Conservation (phyloP, 2,329 filamentous ascomycete species). For the Proliferodiscus dingleyae region DNA sequence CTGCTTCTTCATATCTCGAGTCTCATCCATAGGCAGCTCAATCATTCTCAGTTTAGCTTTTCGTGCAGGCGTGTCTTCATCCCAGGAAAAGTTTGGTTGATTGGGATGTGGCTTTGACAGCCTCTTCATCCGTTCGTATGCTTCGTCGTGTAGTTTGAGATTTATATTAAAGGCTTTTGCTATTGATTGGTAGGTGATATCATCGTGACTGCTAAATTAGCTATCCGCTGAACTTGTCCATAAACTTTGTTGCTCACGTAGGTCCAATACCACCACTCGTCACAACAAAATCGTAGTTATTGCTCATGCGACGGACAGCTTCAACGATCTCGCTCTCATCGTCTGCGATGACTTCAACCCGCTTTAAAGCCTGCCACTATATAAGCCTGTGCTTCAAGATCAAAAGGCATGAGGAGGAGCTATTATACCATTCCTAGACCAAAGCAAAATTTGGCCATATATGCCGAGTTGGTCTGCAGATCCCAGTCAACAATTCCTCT, state of each 20-base stretch:
- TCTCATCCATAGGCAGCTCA: constrained; percentile 71
- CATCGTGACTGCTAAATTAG: constrained; percentile 68
- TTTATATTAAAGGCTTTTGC: constrained; percentile 80
- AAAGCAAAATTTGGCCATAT: constrained; percentile 62
- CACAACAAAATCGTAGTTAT: constrained; percentile 87
- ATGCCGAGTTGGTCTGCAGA: constrained; percentile 57
- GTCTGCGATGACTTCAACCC: constrained; percentile 89
- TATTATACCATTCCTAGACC: constrained; percentile 52
- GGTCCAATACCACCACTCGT: constrained; percentile 95
- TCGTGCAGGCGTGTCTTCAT: constrained; percentile 70
- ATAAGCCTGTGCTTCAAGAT: constrained; percentile 47
- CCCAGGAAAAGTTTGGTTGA: constrained; percentile 77
- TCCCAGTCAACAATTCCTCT: constrained; percentile 18
- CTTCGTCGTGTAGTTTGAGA: constrained; percentile 70
- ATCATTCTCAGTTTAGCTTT: constrained; percentile 89
- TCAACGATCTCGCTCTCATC: constrained; percentile 89
- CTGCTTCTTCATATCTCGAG: constrained; percentile 61
- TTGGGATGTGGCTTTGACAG: constrained; percentile 69
- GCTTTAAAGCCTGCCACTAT: constrained; percentile 59
- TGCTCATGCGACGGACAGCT: constrained; percentile 76
- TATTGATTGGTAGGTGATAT: constrained; percentile 94
- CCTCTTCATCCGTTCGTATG: constrained; percentile 77
- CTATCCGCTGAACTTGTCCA: neutral
- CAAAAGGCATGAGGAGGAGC: constrained; percentile 52
- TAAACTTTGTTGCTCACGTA: constrained; percentile 55